Base-by-base conservation (phyloP, 2,329 filamentous ascomycete species). In the Phaeoacremonium minimum region DNA sequence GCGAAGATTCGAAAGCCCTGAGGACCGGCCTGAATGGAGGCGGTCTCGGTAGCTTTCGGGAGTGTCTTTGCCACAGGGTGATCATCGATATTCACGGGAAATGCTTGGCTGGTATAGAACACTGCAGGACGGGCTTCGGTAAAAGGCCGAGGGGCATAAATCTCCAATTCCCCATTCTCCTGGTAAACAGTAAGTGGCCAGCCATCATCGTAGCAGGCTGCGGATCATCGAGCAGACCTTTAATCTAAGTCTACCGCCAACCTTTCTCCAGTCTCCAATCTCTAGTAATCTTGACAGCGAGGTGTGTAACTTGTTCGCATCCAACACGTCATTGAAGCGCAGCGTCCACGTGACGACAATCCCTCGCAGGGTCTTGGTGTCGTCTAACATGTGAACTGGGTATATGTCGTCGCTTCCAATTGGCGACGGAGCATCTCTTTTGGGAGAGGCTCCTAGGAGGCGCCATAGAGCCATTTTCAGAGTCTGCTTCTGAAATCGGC, bases 281-380 rank as follows among this genome's bases (percentile, higher is more conserved):
- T 59, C 53, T 5, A 69, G 42, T 13, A 72, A 44, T 18, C 50
- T 51, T 15, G 51, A 51, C 9, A 71, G 43, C 3, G 63, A 51
- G 4, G 35, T 18, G 12, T 53, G 49, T 14, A 73, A 49, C 33
- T 57, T 63, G 6, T 61, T 44, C 5, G 53, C 42, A 31, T 71
- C 64, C 4, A 73, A 51, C 4, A 68, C 61, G 41, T 68, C 57
- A 35, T 68, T 57, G 35, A 68, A 69, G 3, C 52, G 47, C 42
- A 66, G 49, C 4, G 52, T 51, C 37, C 35, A 38, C 11, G 14
- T 31, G 16, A 42, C 32, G 20, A 45, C 26, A 20, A 38, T 28
- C 6, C 28, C 30, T 4, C 42, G 40, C 19, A 30, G 19, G 6
- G 19, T 26, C 14, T 42, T 33, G 2, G 40, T 40, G n/a, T 45